phyloP scores from a whole-genome alignment of 208 protist genomes.

The Willaertia magna region DNA sequence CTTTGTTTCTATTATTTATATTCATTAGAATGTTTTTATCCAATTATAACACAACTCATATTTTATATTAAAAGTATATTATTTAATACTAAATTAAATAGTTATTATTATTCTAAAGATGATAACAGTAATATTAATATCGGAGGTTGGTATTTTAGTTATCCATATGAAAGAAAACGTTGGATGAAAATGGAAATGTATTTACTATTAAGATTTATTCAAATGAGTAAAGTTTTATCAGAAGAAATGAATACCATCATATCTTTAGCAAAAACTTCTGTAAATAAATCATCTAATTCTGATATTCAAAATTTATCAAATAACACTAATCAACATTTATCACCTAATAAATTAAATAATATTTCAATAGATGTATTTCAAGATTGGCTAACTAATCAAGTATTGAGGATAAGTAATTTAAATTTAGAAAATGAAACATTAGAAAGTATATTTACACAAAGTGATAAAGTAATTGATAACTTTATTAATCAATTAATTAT shows the following conservation, averaged over 20 bases:
- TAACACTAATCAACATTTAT: background rate
- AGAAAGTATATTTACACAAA: no score
- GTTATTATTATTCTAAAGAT: background rate
- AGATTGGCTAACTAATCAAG: no score
- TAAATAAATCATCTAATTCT: background rate
- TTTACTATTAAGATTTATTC: background rate
- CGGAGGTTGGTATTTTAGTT: no score
- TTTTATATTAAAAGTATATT: background rate
- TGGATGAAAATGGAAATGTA: background rate
- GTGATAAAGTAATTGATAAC: background rate
- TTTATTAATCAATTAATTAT: background rate
- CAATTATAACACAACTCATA: background rate
- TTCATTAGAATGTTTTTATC: background rate
- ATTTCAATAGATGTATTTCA: no score
- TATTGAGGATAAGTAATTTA: no score
- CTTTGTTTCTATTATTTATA: background rate
- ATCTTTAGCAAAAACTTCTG: background rate
- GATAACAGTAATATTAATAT: background rate
- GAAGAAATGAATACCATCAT: background rate
- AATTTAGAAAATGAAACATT: no score
- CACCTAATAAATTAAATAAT: no score
- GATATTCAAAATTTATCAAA: background rate
- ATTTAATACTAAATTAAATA: background rate
- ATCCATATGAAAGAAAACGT: background rate
- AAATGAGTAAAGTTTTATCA: no score